Percentiles rank a stretch among this genome's conserved stretches.
Evolutionary conservation across 257 asterid species (phyloP).

Genomic region (Nicotiana sylvestris): DNA sequence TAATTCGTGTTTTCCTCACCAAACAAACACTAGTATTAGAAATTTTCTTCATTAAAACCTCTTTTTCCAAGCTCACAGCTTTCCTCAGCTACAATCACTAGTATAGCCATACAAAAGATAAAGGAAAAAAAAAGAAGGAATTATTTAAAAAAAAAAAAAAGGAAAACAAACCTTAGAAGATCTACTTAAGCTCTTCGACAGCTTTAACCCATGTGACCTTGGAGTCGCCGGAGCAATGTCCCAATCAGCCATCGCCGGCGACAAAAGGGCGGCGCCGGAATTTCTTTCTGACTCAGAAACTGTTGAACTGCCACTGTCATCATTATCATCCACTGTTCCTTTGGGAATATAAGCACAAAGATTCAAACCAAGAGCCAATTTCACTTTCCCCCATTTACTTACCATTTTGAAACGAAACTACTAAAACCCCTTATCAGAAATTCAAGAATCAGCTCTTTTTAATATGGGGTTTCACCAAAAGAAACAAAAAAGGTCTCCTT

Average conservation of each 20-base stretch:
- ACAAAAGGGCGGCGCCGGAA: constrained; percentile 59
- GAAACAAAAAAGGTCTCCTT: neutral
- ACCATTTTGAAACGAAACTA: constrained; percentile 44
- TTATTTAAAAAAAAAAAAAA: neutral
- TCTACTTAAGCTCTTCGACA: constrained; percentile 79
- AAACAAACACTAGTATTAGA: neutral
- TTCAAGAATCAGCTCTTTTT: constrained; percentile 13
- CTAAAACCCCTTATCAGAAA: constrained; percentile 17
- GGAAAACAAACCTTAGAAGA: constrained; percentile 71
- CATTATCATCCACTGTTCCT: constrained; percentile 33
- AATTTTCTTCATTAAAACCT: neutral
- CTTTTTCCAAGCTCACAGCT: neutral
- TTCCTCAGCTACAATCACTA: neutral
- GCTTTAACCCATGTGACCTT: constrained; percentile 43
- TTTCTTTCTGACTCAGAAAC: constrained; percentile 22
- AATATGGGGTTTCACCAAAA: constrained; percentile 16
- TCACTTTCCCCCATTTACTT: constrained; percentile 87
- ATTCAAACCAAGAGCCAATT: constrained; percentile 80
- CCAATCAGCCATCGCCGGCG: constrained; percentile 57
- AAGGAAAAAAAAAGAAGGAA: neutral
- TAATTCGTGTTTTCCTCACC: neutral
- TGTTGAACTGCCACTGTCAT: constrained; percentile 24
- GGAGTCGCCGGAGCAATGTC: constrained; percentile 56
- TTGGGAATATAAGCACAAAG: constrained; percentile 58
- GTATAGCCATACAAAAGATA: neutral